These are phyloP conservation scores for Komagataella pseudopastoris DNA, from an alignment of 805 yeast species.

Conservation along the genomic window DNA sequence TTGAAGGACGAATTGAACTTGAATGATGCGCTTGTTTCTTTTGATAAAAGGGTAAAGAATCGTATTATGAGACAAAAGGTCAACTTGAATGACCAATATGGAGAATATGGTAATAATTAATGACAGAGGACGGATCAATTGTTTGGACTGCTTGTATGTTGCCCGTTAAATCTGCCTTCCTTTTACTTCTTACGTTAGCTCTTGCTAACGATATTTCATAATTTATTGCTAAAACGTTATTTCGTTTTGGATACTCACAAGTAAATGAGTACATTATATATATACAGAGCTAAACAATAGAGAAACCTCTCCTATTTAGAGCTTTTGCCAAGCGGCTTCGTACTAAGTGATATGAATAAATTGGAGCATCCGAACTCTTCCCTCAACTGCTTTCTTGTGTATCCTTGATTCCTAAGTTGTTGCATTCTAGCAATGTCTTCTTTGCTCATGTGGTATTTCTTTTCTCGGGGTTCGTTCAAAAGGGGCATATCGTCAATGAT, in stretches of 20 bases:
- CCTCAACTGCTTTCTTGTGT: slow-evolving; percentile 15
- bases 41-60: neutral
- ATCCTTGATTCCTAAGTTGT: slow-evolving; percentile 14
- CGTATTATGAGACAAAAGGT: neutral
- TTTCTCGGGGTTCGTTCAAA: slow-evolving; percentile 11
- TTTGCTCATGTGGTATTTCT: slow-evolving; percentile 12
- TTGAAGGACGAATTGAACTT: neutral
- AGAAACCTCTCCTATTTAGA: neutral
- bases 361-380: slow-evolving; percentile 16
- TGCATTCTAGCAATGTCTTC: slow-evolving; percentile 16
- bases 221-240: neutral
- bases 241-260: neutral
- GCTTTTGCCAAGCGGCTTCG: slow-evolving; percentile 3
- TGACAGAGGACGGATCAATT: neutral
- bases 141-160: neutral
- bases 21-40: neutral
- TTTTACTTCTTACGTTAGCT: neutral
- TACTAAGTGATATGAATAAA: slow-evolving; percentile 17
- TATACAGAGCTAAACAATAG: neutral
- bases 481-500: slow-evolving; percentile 17
- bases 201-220: neutral
- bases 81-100: neutral
- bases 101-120: neutral
- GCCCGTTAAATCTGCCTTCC: neutral
- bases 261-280: neutral